Base-by-base conservation (phyloP, 495 filamentous ascomycete genomes). In the Podospora pseudoanserina region DNA sequence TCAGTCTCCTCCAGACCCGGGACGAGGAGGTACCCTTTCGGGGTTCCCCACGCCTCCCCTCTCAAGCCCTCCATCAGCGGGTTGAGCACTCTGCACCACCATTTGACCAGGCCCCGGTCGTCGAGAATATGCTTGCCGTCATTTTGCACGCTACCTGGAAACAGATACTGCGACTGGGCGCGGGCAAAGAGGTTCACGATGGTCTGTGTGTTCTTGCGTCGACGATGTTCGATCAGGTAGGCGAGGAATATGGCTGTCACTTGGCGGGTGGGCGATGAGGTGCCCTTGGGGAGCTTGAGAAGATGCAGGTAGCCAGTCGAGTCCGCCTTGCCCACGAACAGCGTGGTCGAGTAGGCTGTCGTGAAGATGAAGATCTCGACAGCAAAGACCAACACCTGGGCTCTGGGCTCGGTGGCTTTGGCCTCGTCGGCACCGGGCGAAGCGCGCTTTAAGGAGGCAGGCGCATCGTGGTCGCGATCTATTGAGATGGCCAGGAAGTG, bases 251-350 rank as follows among this genome's bases (percentile, higher is more conserved):
- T 86, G 23, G 87, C 85, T 44, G 87, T 87, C 62, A 97, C 84
- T 18, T 87, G 80, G 74, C 88, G 86, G 32, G 97, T 82, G 0
- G 92, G 87, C 1, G 93, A 97, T 1, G 89, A 85, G 4, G 86
- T 86, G 19, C 85, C 85, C 59, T 83, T 80, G 2, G 85, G 81
- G 1, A 89, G 75, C 32, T 85, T 78, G 53, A 93, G 84, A 0
- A 89, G 80, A 73, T 90, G 83, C 28, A 97, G 79, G 71, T 91
- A 94, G 60, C 95, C 95, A 2, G 94, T 97, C 18, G 94, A 97
- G 78, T 99, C 95, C 61, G 95, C 95, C 79, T 99, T 99, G 66
- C 92, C 93, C 53, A 99, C 89, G 79, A 98, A 99, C 44, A 98
- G 85, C 49, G 89, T 96, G 4, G 90, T 96, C 39, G 91, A 85